Evolutionary conservation across 192 early-diverging fungal genomes (phyloP), one percentile per base, ranked within the genome.

Genomic region (Coemansia sp.): DNA sequence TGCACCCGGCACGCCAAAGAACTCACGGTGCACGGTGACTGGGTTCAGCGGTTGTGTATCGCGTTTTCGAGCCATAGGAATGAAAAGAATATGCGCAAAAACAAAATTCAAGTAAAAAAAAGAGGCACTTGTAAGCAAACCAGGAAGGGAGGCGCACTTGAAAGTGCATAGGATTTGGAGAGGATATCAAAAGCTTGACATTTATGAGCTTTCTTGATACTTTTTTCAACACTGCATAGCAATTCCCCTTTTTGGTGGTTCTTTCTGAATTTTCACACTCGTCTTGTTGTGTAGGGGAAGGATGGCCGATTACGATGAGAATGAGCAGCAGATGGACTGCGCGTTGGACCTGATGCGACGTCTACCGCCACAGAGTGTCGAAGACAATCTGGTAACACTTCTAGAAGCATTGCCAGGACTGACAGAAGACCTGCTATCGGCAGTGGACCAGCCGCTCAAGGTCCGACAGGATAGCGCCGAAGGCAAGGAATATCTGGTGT

Each of bases 311-410:
- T 71, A 71, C 61, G 74, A 78, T 8, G 76, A 77, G 58, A 71
- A 68, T 64, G 81, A 82, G 60, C 80, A 86, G 63, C 88, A 88
- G 69, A 61, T 96, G 62, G 95, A 99, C 62, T 91, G 92, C 65
- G 93, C 93, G 3, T 84, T 98, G n/a, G 97, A 99, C 72, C 86
- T 99, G 26, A 97, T 98, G 94, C 87, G 97, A 52, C 90, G 97
- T 22, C 86, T 99, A 47, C 93, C 96, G 50, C 97, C 97, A 67
- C 91, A 93, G 62, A 89, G 92, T 60, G 86, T 91, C 22, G 91
- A 94, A 69, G 87, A 89, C 68, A 97, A 96, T 73, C 78, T 99
- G 44, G 82, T 78, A 14, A 89, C 90, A 32, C 84, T 99, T 25
- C 75, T 97, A 12, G 86, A 89, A 24, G 78, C 98, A 9, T 85